phyloP scores from a whole-genome alignment of 805 yeast genomes.

The Wickerhamomyces chambardii region DNA sequence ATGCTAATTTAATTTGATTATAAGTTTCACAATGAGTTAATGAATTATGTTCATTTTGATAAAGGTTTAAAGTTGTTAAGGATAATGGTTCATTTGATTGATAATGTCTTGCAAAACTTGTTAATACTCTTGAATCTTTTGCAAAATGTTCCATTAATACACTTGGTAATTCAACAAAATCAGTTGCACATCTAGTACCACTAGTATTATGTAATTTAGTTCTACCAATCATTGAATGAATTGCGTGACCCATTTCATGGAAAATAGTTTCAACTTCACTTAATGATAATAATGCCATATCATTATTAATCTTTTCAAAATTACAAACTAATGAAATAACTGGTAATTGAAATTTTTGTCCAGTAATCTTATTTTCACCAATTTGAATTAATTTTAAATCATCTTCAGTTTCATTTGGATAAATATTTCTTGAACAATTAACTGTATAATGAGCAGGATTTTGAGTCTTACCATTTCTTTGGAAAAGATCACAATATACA shows the following conservation, averaged over 20 bases:
- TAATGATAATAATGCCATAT: slow-evolving; percentile 51
- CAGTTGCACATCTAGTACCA: slow-evolving; percentile 94
- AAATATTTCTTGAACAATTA: slow-evolving; percentile 82
- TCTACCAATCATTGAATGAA: slow-evolving; percentile 94
- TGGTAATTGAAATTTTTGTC: slow-evolving; percentile 67
- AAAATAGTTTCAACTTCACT: slow-evolving; percentile 88
- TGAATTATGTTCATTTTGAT: slow-evolving; percentile 40
- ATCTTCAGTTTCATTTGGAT: slow-evolving; percentile 38
- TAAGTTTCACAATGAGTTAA: slow-evolving; percentile 67
- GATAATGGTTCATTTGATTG: slow-evolving; percentile 56
- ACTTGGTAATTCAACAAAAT: slow-evolving; percentile 94
- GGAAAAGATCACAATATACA: slow-evolving; percentile 82
- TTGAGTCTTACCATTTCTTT: slow-evolving; percentile 63
- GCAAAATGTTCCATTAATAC: slow-evolving; percentile 95
- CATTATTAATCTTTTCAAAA: slow-evolving; percentile 37
- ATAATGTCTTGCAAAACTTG: slow-evolving; percentile 61
- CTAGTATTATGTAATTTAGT: slow-evolving; percentile 85
- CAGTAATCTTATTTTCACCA: slow-evolving; percentile 23
- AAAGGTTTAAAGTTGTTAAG: slow-evolving; percentile 33
- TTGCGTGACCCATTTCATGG: slow-evolving; percentile 99
- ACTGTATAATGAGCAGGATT: slow-evolving; percentile 95
- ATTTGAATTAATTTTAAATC: slow-evolving; percentile 25
- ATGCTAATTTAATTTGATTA: slow-evolving; percentile 85
- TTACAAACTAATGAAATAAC: slow-evolving; percentile 86
- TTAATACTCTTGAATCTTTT: slow-evolving; percentile 66